Evolutionary conservation across 2,329 filamentous ascomycete genomes (phyloP), one percentile per base, ranked within the genome.

Genomic region (Pestalotiopsis fici): DNA sequence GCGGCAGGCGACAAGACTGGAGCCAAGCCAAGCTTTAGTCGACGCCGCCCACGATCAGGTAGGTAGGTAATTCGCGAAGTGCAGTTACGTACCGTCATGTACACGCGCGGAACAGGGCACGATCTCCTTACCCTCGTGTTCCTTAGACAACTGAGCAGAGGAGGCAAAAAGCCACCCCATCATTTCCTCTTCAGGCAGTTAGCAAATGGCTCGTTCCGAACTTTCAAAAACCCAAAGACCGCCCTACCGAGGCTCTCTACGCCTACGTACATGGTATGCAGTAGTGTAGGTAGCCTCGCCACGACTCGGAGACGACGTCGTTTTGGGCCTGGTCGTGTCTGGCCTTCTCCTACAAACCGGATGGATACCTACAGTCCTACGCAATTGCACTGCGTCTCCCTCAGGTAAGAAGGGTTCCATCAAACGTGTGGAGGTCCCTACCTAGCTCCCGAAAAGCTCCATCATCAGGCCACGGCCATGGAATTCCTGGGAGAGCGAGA

Each of bases 141-240:
- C 27, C 27, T 37, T 31, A 21, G 28, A 27, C 15, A 35, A 31
- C 57, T 31, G 28, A 18, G 11, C 28, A 31, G 13, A 35, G n/a
- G 57, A n/a, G 25, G n/a, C 55, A 7, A 23, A 27, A 57, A 37
- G n/a, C n/a, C n/a, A n/a, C 12, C 25, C 28, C 57, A 60, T 60
- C 57, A 37, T 37, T 60, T 60, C 57, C 57, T 21, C 31, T 31
- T 35, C 15, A n/a, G 57, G 57, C 28, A 60, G 57, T 37, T 31
- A 50, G 28, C 57, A 37, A 60, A 60, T 60, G 57, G 57, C 57
- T 60, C 27, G 57, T 31, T 60, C 57, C 57, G 27, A 37, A n/a
- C 27, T 37, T 31, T 31, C 15, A 23, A 11, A 9, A 18, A 50
- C n/a, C 39, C 15, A 7, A 50, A 50, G 43, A 50, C 43, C 18